A percentile compares a stretch with the other conserved stretches of the same genome.
phyloP scores from a whole-genome alignment of 441 rosid genomes.

The Pelargonium australe region DNA sequence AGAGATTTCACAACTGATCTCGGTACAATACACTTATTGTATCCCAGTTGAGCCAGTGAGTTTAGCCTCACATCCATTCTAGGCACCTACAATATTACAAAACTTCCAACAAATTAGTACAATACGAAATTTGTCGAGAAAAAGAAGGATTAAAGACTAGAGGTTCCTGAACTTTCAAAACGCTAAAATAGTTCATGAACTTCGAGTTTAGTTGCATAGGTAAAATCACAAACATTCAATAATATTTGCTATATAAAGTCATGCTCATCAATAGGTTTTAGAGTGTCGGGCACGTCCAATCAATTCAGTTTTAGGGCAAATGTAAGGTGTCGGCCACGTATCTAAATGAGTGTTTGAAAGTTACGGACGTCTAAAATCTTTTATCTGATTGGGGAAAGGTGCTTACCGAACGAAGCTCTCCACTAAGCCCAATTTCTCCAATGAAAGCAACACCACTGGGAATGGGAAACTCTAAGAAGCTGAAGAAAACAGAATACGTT shows the following conservation, averaged over 20 bases:
- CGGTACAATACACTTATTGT: slow-evolving; percentile 65
- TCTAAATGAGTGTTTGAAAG: neutral
- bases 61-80: slow-evolving; percentile 73
- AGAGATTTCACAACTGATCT: slow-evolving; percentile 46
- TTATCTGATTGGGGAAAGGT: neutral
- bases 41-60: slow-evolving; percentile 74
- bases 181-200: too few relatives aligned
- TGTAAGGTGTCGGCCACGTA: too few relatives aligned
- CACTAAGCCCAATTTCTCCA: slow-evolving; percentile 80
- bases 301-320: too few relatives aligned
- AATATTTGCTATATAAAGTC: too few relatives aligned
- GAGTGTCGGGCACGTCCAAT: neutral
- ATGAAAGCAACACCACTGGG: slow-evolving; percentile 70
- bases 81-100: slow-evolving; percentile 42
- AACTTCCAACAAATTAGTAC: neutral
- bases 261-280: neutral
- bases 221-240: too few relatives aligned
- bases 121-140: neutral
- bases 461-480: slow-evolving; percentile 89
- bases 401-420: slow-evolving; percentile 73
- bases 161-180: too few relatives aligned
- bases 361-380: neutral
- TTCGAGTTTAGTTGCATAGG: too few relatives aligned
- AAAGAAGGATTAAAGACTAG: neutral
- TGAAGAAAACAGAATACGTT: slow-evolving; percentile 23